Percentiles rank a stretch among this genome's conserved stretches.
These are phyloP conservation scores for Arthrobotrys iridis DNA, from an alignment of 2,329 filamentous ascomycete species.

Conservation along the genomic window DNA sequence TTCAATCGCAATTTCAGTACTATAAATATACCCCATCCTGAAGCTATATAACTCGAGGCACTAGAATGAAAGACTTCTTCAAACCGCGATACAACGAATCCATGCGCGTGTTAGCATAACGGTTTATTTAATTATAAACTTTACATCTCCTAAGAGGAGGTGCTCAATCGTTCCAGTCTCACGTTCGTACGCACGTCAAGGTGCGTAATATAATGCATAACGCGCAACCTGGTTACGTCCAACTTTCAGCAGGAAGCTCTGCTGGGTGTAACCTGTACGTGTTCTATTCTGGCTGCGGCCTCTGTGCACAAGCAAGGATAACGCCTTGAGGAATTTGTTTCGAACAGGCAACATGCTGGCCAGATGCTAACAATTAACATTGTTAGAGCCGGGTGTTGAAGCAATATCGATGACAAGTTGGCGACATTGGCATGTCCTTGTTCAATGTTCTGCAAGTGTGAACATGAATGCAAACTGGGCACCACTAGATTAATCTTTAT, in stretches of 20 bases:
- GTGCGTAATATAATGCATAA: neutral
- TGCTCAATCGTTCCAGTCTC: neutral
- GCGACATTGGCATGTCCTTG: conserved; percentile 4
- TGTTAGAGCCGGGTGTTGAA: conserved; percentile 3
- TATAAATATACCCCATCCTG: neutral
- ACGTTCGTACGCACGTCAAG: conserved; percentile 3
- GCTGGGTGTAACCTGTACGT: too few species aligned
- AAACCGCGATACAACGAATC: too few species aligned
- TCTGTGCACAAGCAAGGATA: neutral
- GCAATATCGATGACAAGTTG: neutral
- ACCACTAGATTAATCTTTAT: neutral
- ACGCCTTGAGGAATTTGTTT: neutral
- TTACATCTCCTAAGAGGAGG: neutral
- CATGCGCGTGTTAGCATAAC: too few species aligned
- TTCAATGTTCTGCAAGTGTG: neutral
- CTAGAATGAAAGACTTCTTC: neutral
- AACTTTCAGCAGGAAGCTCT: too few species aligned
- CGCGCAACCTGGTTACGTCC: neutral
- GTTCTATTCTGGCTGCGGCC: too few species aligned
- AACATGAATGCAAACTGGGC: too few species aligned
- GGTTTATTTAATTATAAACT: neutral
- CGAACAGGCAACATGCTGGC: neutral
- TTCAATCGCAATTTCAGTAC: conserved; percentile 5
- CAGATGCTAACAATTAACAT: neutral
- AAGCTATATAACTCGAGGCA: neutral